Conservation (phyloP, 139 green algal genomes). For the Zygnema circumcarinatum region DNA sequence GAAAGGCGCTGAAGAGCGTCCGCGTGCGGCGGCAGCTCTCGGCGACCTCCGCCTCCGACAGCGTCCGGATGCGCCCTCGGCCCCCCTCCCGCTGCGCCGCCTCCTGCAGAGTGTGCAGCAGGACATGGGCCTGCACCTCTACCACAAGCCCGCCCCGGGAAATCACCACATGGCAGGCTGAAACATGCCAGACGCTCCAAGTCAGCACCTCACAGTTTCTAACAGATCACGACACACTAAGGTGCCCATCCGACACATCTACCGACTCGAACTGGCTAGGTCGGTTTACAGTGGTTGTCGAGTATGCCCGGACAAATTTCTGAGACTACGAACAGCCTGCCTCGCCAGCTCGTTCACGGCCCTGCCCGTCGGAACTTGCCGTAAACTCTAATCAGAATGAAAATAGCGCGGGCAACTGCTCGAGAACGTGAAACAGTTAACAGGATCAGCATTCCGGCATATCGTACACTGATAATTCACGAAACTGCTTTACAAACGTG, state of each 20-base stretch:
- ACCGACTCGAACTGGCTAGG: not conserved
- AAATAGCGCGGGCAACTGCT: no score
- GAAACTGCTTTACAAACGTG: no score
- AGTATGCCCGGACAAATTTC: no score
- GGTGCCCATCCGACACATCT: not conserved
- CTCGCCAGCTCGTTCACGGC: no score
- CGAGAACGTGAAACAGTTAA: no score
- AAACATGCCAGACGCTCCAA: not conserved
- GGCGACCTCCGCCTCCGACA: not conserved
- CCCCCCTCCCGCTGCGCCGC: not conserved
- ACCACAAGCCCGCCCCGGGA: not conserved
- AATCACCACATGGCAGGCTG: not conserved
- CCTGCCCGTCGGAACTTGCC: no score
- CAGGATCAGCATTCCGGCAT: no score
- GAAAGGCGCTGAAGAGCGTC: not conserved
- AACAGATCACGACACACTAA: not conserved
- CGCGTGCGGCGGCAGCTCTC: constrained; percentile 12
- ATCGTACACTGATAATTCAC: no score
- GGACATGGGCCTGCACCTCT: constrained; percentile 17
- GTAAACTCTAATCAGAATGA: no score
- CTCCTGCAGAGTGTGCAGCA: constrained; percentile 37
- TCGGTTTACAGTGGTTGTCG: not conserved
- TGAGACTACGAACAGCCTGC: no score
- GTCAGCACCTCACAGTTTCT: not conserved
- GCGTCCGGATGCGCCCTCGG: not conserved